phyloP scores from a whole-genome alignment of 257 asterid genomes.

The Marsdenia floribunda region DNA sequence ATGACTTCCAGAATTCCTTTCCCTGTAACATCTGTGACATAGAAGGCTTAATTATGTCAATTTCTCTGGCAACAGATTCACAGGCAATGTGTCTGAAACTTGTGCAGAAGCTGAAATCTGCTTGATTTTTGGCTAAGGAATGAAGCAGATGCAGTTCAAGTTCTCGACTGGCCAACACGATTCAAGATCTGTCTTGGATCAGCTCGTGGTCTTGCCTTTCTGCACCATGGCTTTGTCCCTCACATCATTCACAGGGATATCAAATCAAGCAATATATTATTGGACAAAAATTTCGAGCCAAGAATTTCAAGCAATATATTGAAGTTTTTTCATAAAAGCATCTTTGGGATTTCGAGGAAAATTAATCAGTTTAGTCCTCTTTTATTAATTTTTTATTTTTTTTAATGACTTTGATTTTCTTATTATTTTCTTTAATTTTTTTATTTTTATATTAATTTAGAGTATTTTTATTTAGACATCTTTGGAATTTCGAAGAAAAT shows the following conservation, averaged over 20 bases:
- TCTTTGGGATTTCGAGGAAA: too few relatives aligned
- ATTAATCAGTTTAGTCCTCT: too few relatives aligned
- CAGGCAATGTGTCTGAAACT: constrained; percentile 31
- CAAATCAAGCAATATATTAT: constrained; percentile 67
- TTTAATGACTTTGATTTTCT: too few relatives aligned
- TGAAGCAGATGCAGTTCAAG: constrained; percentile 28
- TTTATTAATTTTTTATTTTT: too few relatives aligned
- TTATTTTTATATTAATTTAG: too few relatives aligned
- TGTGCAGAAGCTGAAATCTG: constrained; percentile 38
- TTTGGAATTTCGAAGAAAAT: too few relatives aligned
- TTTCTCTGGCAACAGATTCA: constrained; percentile 62
- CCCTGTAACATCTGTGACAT: constrained; percentile 68
- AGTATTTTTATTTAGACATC: too few relatives aligned
- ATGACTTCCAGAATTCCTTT: constrained; percentile 43
- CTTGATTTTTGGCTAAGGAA: constrained; percentile 65
- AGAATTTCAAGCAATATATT: too few relatives aligned
- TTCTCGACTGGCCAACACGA: constrained; percentile 63
- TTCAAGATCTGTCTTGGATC: constrained; percentile 66
- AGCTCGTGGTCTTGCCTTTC: constrained; percentile 66
- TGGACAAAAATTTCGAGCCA: constrained; percentile 51
- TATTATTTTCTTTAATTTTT: too few relatives aligned
- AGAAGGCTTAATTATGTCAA: constrained; percentile 49
- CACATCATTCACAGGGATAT: constrained; percentile 82
- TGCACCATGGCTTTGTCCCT: constrained; percentile 75
- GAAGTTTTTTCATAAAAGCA: too few relatives aligned